Percentiles rank a stretch among this genome's conserved stretches.
phyloP scores from a whole-genome alignment of 2,329 filamentous ascomycete genomes.

The Lachnellula suecica region DNA sequence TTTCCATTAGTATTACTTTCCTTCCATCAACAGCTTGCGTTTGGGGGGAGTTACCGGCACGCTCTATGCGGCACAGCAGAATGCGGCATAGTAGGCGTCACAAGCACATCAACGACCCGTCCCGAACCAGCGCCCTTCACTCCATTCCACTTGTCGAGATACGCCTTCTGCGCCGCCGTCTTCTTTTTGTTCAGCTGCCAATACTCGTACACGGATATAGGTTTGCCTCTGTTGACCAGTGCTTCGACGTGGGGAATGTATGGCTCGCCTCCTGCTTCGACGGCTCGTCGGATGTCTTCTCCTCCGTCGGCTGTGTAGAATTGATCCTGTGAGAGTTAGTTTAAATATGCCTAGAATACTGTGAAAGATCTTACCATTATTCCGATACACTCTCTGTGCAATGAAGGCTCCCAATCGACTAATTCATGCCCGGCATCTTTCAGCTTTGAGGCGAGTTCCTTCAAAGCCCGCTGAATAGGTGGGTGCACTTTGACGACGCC shows the following conservation, averaged over 20 bases:
- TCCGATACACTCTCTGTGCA: conserved; percentile 54
- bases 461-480: conserved; percentile 52
- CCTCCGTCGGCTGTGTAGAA: conserved; percentile 24
- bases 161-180: conserved; percentile 29
- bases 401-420: conserved; percentile 48
- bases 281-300: conserved; percentile 10
- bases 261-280: conserved; percentile 8
- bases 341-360: not conserved
- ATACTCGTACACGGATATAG: conserved; percentile 11
- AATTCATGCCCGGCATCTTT: conserved; percentile 51
- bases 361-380: conserved; percentile 43
- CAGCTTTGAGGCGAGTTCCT: conserved; percentile 39
- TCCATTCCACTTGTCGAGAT: conserved; percentile 31
- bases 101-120: conserved; percentile 28
- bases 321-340: conserved; percentile 35
- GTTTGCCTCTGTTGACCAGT: conserved; percentile 47
- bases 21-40: not conserved
- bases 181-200: conserved; percentile 16
- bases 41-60: conserved; percentile 2
- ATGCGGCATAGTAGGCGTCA: conserved; percentile 53
- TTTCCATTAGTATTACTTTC: not conserved
- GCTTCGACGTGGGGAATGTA: conserved; percentile 56
- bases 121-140: conserved; percentile 22
- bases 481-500: conserved; percentile 50
- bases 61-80: conserved; percentile 45